These are phyloP conservation scores for Novymonas esmeraldas DNA, from an alignment of 208 protist species.

Conservation along the genomic window DNA sequence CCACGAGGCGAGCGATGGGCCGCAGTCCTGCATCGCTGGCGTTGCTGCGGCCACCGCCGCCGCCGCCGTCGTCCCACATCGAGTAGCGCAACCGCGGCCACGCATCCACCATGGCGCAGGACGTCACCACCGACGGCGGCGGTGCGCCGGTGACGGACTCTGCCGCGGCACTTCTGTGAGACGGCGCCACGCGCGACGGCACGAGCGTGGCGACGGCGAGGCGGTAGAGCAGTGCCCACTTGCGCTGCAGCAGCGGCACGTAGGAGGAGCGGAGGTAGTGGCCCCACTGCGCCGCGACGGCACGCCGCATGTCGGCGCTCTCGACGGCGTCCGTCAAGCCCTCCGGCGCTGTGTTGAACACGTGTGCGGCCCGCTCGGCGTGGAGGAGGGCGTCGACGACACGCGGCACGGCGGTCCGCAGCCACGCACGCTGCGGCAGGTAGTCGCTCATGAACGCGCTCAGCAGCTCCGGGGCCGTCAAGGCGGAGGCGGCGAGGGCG, in stretches of 20 bases:
- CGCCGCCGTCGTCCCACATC: neutral
- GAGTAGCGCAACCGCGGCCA: slow-evolving; percentile 23
- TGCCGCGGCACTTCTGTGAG: neutral
- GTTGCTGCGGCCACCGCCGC: neutral
- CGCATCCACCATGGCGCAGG: slow-evolving; percentile 25
- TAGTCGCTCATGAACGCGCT: slow-evolving; percentile 27
- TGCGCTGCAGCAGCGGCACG: slow-evolving; percentile 29
- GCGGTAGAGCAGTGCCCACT: slow-evolving; percentile 24
- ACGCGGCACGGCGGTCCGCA: slow-evolving; percentile 28
- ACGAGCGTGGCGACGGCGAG: slow-evolving; percentile 22
- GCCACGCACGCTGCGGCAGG: slow-evolving; percentile 32
- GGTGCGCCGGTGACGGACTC: slow-evolving; percentile 17
- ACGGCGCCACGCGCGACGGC: slow-evolving; percentile 5
- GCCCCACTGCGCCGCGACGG: slow-evolving; percentile 17
- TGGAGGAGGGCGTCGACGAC: slow-evolving; percentile 11
- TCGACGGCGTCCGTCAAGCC: slow-evolving; percentile 2
- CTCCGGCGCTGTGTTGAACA: neutral
- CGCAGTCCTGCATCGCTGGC: neutral
- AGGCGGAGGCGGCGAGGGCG: neutral
- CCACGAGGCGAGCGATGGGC: neutral
- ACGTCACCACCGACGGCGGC: neutral
- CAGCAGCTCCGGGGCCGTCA: slow-evolving; percentile 22
- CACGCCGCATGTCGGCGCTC: slow-evolving; percentile 13
- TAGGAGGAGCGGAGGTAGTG: slow-evolving; percentile 25
- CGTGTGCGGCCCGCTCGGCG: slow-evolving; percentile 7